Evolutionary conservation across 129 eudicot genomes (phyloP).

Genomic region (Flaveria bidentis): DNA sequence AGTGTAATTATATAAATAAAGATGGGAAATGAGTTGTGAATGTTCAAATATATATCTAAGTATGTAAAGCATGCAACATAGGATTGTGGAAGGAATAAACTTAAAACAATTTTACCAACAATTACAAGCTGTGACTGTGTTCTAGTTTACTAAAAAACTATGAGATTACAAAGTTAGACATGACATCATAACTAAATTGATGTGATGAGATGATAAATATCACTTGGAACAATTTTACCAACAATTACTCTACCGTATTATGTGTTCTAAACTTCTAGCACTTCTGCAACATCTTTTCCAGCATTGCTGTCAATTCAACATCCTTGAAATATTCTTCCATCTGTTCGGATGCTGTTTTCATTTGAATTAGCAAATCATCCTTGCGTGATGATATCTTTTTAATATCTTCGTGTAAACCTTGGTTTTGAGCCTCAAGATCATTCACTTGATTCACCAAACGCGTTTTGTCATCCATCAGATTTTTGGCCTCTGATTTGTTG

Average conservation of each 20-base stretch:
- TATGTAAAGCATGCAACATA: too few species aligned
- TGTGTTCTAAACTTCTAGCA: not conserved
- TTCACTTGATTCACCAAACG: slow-evolving; percentile 32
- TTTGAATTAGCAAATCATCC: slow-evolving; percentile 39
- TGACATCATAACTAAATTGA: not conserved
- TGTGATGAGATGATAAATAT: not conserved
- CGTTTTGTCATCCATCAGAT: slow-evolving; percentile 32
- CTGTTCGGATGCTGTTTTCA: slow-evolving; percentile 36
- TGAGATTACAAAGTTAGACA: too few species aligned
- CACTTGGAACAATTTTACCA: not conserved
- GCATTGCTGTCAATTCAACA: slow-evolving; percentile 41
- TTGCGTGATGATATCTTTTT: slow-evolving; percentile 34
- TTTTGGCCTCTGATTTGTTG: slow-evolving; percentile 36
- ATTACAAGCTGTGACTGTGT: too few species aligned
- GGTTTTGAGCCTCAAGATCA: slow-evolving; percentile 43
- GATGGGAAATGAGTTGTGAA: too few species aligned
- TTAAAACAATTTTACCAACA: too few species aligned
- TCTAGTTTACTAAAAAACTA: too few species aligned
- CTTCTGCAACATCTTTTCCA: slow-evolving; percentile 42
- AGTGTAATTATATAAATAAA: too few species aligned
- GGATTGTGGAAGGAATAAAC: too few species aligned
- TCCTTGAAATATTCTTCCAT: slow-evolving; percentile 47
- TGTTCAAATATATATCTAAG: too few species aligned
- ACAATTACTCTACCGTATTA: not conserved
- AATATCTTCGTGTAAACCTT: slow-evolving; percentile 40